A percentile compares a stretch with the other conserved stretches of the same genome.
Conservation (phyloP, 2,329 filamentous ascomycete genomes). For the Ophiognomonia clavigignenti-juglandacearum region DNA sequence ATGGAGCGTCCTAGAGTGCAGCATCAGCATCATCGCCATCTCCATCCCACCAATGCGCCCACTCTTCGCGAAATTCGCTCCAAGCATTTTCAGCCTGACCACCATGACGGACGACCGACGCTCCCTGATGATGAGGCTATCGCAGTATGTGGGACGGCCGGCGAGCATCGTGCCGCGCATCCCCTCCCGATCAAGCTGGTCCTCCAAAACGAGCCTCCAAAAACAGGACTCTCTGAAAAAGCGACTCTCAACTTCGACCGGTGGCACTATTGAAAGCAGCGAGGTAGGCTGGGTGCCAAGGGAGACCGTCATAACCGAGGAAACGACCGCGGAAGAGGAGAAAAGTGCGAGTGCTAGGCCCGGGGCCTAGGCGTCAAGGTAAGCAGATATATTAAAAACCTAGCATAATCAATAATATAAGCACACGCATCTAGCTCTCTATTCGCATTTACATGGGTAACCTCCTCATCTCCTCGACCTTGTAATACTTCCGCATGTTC, state of each 20-base stretch:
- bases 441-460: constrained; percentile 58
- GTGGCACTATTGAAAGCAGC: background rate
- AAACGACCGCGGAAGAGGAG: background rate
- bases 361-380: background rate
- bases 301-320: background rate
- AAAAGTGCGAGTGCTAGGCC: background rate
- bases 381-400: background rate
- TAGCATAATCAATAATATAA: background rate
- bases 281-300: background rate
- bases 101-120: background rate
- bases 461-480: constrained; percentile 63
- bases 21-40: constrained; percentile 8
- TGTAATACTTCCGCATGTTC: constrained; percentile 86
- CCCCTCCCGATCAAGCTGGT: background rate
- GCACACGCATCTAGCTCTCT: too few species aligned
- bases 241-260: background rate
- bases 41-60: constrained; percentile 9
- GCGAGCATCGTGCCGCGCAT: background rate
- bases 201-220: background rate
- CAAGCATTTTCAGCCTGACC: constrained; percentile 15
- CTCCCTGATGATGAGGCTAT: constrained; percentile 5
- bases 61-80: constrained; percentile 10
- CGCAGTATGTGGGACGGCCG: background rate
- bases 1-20: constrained; percentile 11
- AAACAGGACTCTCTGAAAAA: background rate